Conservation (phyloP, 202 grass and related monocot genomes). For the Carex arenaria region DNA sequence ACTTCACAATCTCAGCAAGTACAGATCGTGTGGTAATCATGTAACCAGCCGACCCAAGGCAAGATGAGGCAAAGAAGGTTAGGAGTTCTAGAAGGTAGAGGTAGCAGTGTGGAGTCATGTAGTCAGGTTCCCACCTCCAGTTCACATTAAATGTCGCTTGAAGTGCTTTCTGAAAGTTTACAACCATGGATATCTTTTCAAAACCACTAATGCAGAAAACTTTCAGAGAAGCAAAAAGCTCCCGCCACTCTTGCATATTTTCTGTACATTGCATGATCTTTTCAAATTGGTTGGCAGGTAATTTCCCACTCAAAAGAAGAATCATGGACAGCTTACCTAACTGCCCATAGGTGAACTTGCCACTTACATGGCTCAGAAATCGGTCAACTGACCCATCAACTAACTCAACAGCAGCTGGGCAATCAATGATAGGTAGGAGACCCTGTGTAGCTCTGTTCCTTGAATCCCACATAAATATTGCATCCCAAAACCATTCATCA, state of each 20-base stretch:
- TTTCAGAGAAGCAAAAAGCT: constrained; percentile 34
- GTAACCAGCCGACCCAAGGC: constrained; percentile 15
- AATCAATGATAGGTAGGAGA: constrained; percentile 35
- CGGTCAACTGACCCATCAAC: constrained; percentile 31
- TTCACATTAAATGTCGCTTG: constrained; percentile 22
- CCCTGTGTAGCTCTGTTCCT: constrained; percentile 9
- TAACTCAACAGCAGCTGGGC: constrained; percentile 16
- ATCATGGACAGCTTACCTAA: constrained; percentile 40
- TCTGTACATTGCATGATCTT: constrained; percentile 28
- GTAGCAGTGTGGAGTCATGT: constrained; percentile 44
- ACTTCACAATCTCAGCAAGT: constrained; percentile 47
- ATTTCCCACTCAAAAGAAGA: constrained; percentile 40
- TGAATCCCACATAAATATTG: constrained; percentile 29
- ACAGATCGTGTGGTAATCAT: constrained; percentile 47
- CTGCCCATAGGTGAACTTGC: constrained; percentile 40
- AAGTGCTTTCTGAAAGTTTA: constrained; percentile 38
- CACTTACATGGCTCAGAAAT: background rate
- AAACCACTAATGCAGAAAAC: constrained; percentile 34
- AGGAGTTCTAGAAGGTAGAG: constrained; percentile 55
- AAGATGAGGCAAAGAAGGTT: constrained; percentile 40
- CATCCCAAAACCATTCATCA: constrained; percentile 24
- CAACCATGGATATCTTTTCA: constrained; percentile 26
- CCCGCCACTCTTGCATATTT: constrained; percentile 28
- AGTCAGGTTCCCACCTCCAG: constrained; percentile 36
- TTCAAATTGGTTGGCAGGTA: constrained; percentile 17